Conservation (phyloP, 1,284 basidiomycete species). For the Puccinia coronata region DNA sequence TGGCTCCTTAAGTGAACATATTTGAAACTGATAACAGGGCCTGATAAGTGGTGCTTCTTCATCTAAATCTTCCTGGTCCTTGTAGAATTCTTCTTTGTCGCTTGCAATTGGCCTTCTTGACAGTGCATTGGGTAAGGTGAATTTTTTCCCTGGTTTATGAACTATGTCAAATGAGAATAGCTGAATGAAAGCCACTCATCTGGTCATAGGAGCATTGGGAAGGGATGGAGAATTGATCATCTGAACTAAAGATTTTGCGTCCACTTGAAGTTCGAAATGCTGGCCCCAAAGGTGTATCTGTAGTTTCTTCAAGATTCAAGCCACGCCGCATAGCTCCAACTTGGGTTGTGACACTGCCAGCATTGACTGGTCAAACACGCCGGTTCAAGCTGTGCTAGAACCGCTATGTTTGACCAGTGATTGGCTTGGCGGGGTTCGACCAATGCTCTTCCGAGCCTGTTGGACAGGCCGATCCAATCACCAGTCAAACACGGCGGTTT, state of each 20-base stretch:
- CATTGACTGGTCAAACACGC: no score
- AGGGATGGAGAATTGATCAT: conserved; percentile 12
- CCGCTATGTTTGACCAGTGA: no score
- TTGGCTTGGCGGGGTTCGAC: no score
- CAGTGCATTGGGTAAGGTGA: background rate
- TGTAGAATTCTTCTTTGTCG: background rate
- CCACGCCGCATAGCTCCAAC: conserved; percentile 41
- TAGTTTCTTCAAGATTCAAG: conserved; percentile 12
- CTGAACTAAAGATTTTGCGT: conserved; percentile 29
- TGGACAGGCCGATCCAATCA: no score
- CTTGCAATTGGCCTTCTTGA: background rate
- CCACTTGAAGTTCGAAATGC: conserved; percentile 30
- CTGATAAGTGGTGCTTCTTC: conserved; percentile 1
- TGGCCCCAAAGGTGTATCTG: conserved; percentile 19
- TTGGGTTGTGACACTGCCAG: no score
- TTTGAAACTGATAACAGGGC: background rate
- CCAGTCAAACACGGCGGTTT: no score
- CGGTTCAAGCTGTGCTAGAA: no score
- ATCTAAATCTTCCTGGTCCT: conserved; percentile 17
- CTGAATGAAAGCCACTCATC: conserved; percentile 23
- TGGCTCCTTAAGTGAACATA: background rate
- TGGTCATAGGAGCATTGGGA: background rate
- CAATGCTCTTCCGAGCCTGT: no score
- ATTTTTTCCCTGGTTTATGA: conserved; percentile 6
- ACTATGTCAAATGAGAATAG: conserved; percentile 14